These are phyloP conservation scores for Sarocladium strictum DNA, from an alignment of 2,329 filamentous ascomycete genomes.

Conservation along the genomic window DNA sequence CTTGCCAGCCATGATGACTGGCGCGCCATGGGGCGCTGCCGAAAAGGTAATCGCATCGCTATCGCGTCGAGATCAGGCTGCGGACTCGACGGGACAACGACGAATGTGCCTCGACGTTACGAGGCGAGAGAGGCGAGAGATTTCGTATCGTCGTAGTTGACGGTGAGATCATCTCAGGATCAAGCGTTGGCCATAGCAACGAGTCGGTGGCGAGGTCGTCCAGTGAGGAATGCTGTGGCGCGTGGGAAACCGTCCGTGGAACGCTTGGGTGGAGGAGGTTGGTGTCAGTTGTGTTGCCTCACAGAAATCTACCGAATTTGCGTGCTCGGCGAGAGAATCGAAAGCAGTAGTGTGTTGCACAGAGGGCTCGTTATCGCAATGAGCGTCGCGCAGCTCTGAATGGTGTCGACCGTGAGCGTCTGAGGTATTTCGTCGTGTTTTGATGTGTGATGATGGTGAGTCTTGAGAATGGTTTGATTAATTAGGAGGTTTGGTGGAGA, in stretches of 20 bases:
- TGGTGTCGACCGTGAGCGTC: not conserved
- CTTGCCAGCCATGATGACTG: constrained; percentile 21
- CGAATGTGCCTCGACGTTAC: constrained; percentile 6
- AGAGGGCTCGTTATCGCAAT: not conserved
- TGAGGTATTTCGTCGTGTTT: constrained; percentile 7
- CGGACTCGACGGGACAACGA: constrained; percentile 11
- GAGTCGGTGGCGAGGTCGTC: constrained; percentile 14
- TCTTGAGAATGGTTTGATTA: constrained; percentile 8
- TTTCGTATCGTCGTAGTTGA: not conserved
- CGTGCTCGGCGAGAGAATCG: not conserved
- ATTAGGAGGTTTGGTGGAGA: constrained; percentile 8
- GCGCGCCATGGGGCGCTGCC: constrained; percentile 36
- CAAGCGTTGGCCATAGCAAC: constrained; percentile 22
- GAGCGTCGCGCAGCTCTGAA: constrained; percentile 3
- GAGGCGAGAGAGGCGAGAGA: constrained; percentile 4
- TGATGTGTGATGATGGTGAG: not conserved
- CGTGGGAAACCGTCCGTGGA: constrained; percentile 3
- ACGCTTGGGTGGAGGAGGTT: constrained; percentile 3
- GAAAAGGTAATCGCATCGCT: constrained; percentile 43
- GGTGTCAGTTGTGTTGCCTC: not conserved
- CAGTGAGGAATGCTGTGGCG: constrained; percentile 13
- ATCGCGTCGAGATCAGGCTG: constrained; percentile 16
- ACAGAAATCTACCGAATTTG: constrained; percentile 1
- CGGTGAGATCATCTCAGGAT: constrained; percentile 22
- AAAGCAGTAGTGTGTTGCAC: not conserved